A percentile compares a stretch with the other conserved stretches of the same genome.
Evolutionary conservation across 345 rosid genomes (phyloP).

Genomic region (Brassica rapa): DNA sequence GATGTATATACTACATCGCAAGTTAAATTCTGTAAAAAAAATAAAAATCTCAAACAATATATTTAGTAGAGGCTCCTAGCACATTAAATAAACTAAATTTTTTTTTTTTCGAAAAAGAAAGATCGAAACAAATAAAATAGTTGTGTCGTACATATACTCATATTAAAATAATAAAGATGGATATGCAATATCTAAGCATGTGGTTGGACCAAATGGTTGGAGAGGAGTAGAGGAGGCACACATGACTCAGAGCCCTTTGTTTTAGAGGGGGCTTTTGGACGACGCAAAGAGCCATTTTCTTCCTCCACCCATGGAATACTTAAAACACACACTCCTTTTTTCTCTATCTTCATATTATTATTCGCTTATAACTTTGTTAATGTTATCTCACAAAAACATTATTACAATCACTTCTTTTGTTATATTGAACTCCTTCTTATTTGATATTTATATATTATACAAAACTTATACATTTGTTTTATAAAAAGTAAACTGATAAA

Average conservation of each 20-base stretch:
- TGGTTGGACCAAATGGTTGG: slow-evolving; percentile 40
- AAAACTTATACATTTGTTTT: background rate
- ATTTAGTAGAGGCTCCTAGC: background rate
- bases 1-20: background rate
- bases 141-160: slow-evolving; percentile 10
- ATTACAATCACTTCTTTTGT: background rate
- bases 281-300: slow-evolving; percentile 51
- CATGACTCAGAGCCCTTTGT: slow-evolving; percentile 4
- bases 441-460: background rate
- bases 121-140: background rate
- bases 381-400: background rate
- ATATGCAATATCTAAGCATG: slow-evolving; percentile 34
- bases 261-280: slow-evolving; percentile 60
- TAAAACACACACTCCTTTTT: slow-evolving; percentile 18
- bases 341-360: background rate
- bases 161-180: background rate
- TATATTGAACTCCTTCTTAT: background rate
- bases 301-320: slow-evolving; percentile 6
- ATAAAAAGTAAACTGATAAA: background rate
- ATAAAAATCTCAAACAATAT: background rate
- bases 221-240: slow-evolving; percentile 21
- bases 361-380: background rate
- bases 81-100: slow-evolving; percentile 1
- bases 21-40: background rate
- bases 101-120: no score